Evolutionary conservation across 768 basidiomycete species (phyloP).

Genomic region (Zangia roseola): DNA sequence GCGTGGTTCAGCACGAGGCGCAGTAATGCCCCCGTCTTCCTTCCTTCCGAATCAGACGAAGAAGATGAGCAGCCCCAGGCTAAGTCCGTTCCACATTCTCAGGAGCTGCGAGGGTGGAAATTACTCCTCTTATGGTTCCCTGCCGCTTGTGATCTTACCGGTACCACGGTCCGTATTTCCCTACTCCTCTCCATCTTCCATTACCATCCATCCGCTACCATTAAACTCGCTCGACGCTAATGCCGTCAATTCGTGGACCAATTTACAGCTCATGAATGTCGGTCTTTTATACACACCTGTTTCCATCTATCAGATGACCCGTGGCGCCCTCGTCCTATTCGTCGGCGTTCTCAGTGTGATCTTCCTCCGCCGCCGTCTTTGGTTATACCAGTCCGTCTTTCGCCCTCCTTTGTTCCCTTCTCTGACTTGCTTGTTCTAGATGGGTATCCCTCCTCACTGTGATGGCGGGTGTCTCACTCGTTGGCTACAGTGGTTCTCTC

Average conservation of each 20-base stretch:
- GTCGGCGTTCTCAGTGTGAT: conserved; percentile 89
- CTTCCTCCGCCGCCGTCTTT: conserved; percentile 83
- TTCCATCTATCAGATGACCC: conserved; percentile 96
- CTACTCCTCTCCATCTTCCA: conserved; percentile 12
- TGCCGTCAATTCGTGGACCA: conserved; percentile 12
- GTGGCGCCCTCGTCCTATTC: conserved; percentile 90
- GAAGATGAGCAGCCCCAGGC: conserved; percentile 42
- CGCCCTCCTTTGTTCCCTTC: conserved; percentile 2
- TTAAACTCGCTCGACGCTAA: conserved; percentile 15
- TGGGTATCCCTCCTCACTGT: conserved; percentile 91
- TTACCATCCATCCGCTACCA: conserved; percentile 6
- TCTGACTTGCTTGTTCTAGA: conserved; percentile 38
- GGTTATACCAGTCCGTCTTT: conserved; percentile 73
- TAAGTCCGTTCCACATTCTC: conserved; percentile 29
- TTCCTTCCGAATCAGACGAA: conserved; percentile 50
- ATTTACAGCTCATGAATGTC: conserved; percentile 79
- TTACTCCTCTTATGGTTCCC: conserved; percentile 83
- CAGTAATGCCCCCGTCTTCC: conserved; percentile 49
- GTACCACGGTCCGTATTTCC: conserved; percentile 68
- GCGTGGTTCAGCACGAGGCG: conserved; percentile 54
- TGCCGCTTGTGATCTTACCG: conserved; percentile 86
- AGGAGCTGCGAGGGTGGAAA: conserved; percentile 63
- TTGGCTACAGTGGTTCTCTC: conserved; percentile 88
- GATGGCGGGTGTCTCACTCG: conserved; percentile 78
- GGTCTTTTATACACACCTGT: conserved; percentile 96